Percentiles rank a stretch among this genome's conserved stretches.
Evolutionary conservation across 78 protist species (phyloP).

Genomic region (Dictyostelium purpureum): DNA sequence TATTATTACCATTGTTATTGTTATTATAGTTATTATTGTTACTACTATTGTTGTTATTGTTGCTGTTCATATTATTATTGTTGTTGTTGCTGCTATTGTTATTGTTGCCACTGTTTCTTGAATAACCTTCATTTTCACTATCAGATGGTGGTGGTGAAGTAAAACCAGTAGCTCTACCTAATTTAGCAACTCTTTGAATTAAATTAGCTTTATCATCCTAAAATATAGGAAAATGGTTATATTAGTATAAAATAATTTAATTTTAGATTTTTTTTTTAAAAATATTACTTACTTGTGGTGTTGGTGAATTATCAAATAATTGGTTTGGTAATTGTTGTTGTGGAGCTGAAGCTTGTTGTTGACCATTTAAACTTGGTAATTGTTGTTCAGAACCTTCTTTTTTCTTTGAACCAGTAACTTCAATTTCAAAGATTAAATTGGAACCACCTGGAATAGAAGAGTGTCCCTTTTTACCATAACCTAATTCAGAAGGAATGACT

Average conservation of each 20-base stretch:
- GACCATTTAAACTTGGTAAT: constrained; percentile 34
- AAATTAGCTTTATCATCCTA: constrained; percentile 8
- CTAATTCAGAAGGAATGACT: constrained; percentile 82
- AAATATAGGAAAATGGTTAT: not conserved
- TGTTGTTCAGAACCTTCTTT: not conserved
- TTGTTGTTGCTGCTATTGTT: constrained; percentile 2
- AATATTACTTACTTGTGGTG: constrained; percentile 44
- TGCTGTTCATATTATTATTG: not conserved
- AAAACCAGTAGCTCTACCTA: constrained; percentile 69
- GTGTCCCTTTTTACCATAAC: constrained; percentile 84
- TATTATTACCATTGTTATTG: not conserved
- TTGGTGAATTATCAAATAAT: constrained; percentile 52
- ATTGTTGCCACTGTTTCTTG: constrained; percentile 1
- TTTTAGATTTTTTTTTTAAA: not conserved
- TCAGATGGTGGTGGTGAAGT: constrained; percentile 70
- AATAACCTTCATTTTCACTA: constrained; percentile 18
- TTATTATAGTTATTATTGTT: not conserved
- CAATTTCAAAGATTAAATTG: constrained; percentile 86
- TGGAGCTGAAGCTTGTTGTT: not conserved
- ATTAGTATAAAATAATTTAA: too few relatives aligned
- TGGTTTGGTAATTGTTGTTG: constrained; percentile 43
- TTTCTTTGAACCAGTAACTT: constrained; percentile 50
- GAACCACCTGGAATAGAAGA: constrained; percentile 82
- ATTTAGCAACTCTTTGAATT: constrained; percentile 71
- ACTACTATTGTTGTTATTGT: not conserved